phyloP scores from a whole-genome alignment of 495 filamentous ascomycete species.

The Aspergillus avenaceus region DNA sequence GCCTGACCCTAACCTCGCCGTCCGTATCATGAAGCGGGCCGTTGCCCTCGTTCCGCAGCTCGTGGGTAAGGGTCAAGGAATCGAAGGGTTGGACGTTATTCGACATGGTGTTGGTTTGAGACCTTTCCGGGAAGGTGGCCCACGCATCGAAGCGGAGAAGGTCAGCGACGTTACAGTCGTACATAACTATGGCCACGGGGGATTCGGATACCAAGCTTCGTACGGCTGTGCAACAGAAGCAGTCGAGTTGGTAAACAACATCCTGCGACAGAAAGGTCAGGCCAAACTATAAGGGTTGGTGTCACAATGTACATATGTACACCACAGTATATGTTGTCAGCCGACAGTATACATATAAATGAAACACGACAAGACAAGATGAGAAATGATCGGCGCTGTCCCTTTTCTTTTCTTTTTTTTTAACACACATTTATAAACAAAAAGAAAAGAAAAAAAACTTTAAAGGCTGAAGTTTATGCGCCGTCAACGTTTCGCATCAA shows the following conservation, averaged over 20 bases:
- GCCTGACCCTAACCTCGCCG: constrained; percentile 74
- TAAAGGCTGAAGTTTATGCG: too few relatives aligned
- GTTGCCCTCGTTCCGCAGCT: constrained; percentile 70
- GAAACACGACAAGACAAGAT: neutral
- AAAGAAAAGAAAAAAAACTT: neutral
- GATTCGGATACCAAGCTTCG: constrained; percentile 85
- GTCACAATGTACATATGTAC: neutral
- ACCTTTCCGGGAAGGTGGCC: constrained; percentile 69
- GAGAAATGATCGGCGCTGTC: too few relatives aligned
- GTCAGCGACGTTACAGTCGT: constrained; percentile 71
- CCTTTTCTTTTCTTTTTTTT: too few relatives aligned
- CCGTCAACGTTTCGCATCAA: too few relatives aligned
- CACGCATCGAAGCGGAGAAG: constrained; percentile 77
- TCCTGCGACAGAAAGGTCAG: constrained; percentile 30
- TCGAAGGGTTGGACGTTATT: constrained; percentile 78
- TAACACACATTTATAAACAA: too few relatives aligned
- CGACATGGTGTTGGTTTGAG: constrained; percentile 85
- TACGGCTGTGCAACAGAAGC: constrained; percentile 77
- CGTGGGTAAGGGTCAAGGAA: constrained; percentile 65
- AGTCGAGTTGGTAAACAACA: constrained; percentile 66
- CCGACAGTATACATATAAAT: neutral
- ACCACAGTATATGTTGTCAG: constrained; percentile 1
- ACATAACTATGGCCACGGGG: constrained; percentile 95
- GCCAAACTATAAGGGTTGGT: constrained; percentile 29
- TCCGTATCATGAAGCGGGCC: constrained; percentile 83